Percentiles rank a stretch among this genome's conserved stretches.
Conservation (phyloP, 495 filamentous ascomycete genomes). For the Hypoxylon perforatum region DNA sequence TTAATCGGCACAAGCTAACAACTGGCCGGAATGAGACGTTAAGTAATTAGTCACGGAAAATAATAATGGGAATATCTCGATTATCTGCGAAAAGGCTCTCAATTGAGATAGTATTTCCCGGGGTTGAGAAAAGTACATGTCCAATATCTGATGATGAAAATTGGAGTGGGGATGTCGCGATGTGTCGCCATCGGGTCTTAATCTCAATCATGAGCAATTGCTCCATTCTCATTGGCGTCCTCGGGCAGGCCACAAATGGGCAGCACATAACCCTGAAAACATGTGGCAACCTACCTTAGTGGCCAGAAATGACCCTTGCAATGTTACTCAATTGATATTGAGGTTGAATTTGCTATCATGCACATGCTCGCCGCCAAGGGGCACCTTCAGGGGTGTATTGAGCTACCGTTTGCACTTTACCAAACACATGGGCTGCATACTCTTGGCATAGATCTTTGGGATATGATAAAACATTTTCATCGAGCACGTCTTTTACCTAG, state of each 20-base stretch:
- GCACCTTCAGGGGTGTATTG: too few relatives aligned
- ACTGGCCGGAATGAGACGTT: neutral
- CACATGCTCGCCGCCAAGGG: too few relatives aligned
- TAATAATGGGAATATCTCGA: neutral
- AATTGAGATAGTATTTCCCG: neutral
- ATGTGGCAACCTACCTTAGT: neutral
- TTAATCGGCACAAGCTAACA: neutral
- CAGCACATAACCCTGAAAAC: neutral
- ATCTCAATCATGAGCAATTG: constrained; percentile 17
- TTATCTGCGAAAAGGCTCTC: neutral
- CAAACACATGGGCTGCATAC: too few relatives aligned
- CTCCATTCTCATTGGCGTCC: constrained; percentile 14
- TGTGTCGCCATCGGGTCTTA: constrained; percentile 35
- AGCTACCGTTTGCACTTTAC: too few relatives aligned
- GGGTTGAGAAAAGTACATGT: neutral
- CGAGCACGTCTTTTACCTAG: too few relatives aligned
- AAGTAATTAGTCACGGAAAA: constrained; percentile 11
- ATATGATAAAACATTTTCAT: too few relatives aligned
- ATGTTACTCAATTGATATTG: too few relatives aligned
- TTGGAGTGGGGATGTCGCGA: constrained; percentile 40
- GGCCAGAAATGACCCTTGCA: too few relatives aligned
- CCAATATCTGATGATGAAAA: constrained; percentile 25
- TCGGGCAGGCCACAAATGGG: neutral
- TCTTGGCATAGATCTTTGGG: too few relatives aligned
- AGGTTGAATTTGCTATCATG: too few relatives aligned